A percentile compares a stretch with the other conserved stretches of the same genome.
Conservation (phyloP, 2,329 filamentous ascomycete species). For the Sporothrix dimorphospora region DNA sequence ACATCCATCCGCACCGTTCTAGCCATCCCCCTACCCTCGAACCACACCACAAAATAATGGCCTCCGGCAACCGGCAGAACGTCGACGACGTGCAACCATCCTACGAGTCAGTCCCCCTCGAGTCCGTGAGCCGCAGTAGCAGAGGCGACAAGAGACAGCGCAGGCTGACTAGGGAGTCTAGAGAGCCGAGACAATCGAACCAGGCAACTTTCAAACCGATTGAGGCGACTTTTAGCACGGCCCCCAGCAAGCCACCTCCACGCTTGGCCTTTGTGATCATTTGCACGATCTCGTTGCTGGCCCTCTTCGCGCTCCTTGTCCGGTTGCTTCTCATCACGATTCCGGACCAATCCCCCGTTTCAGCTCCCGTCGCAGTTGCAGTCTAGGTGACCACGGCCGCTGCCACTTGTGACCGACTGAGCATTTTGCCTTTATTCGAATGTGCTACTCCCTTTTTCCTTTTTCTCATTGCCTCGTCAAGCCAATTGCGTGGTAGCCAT, state of each 20-base stretch:
- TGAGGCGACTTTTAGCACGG: not conserved
- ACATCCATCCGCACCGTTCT: not conserved
- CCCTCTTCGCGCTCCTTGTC: not conserved
- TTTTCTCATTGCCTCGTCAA: not conserved
- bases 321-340: not conserved
- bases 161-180: not conserved
- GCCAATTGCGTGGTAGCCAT: not conserved
- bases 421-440: too few species aligned
- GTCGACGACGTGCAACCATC: not conserved
- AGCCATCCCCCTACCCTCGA: not conserved
- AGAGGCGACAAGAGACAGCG: not conserved
- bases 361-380: not conserved
- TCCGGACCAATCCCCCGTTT: not conserved
- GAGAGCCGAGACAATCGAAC: conserved; percentile 11
- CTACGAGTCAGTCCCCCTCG: not conserved
- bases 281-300: conserved; percentile 1
- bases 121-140: not conserved
- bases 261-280: not conserved
- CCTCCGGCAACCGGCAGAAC: not conserved
- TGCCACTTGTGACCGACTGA: not conserved
- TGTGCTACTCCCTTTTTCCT: too few species aligned
- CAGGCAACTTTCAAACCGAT: not conserved
- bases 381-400: not conserved
- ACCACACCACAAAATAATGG: not conserved
- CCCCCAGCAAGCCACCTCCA: conserved; percentile 1